A percentile compares a stretch with the other conserved stretches of the same genome.
Conservation (phyloP, 2,329 filamentous ascomycete genomes). For the Alternaria gansuensis region DNA sequence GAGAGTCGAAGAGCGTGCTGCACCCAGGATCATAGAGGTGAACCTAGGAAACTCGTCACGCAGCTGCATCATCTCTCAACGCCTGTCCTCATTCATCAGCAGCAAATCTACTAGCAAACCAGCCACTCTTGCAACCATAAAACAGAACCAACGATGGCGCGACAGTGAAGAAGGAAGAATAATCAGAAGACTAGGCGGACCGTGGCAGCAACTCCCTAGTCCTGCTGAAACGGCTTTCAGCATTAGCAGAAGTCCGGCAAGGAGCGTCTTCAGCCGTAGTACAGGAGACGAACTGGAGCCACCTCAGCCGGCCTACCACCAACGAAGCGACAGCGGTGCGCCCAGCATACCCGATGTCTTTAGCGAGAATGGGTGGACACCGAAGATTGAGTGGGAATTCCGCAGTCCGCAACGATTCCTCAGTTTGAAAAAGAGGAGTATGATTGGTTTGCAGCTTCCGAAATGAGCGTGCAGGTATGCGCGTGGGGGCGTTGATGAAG, state of each 20-base stretch:
- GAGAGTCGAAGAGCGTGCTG: conserved; percentile 5
- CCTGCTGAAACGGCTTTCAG: conserved; percentile 19
- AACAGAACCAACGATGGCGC: conserved; percentile 32
- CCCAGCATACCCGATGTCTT: conserved; percentile 34
- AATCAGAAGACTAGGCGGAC: conserved; percentile 32
- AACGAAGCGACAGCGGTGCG: conserved; percentile 22
- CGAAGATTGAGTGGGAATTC: conserved; percentile 33
- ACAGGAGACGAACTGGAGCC: conserved; percentile 2
- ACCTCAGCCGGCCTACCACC: conserved; percentile 11
- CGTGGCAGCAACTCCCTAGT: conserved; percentile 26
- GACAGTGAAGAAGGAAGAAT: conserved; percentile 35
- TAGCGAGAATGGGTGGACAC: conserved; percentile 29
- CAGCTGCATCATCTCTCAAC: conserved; percentile 18
- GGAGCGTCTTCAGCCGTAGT: conserved; percentile 14
- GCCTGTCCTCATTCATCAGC: conserved; percentile 15
- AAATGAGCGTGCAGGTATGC: neutral
- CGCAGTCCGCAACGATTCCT: conserved; percentile 29
- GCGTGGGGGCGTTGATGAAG: neutral
- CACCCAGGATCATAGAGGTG: conserved; percentile 16
- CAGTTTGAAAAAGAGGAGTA: conserved; percentile 32
- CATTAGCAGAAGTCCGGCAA: conserved; percentile 7
- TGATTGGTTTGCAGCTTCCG: conserved; percentile 16
- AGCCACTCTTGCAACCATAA: conserved; percentile 10
- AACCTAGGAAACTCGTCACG: conserved; percentile 13
- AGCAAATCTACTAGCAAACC: conserved; percentile 11